Conservation (phyloP, 768 basidiomycete species). For the Fistulinella prunicolor region DNA sequence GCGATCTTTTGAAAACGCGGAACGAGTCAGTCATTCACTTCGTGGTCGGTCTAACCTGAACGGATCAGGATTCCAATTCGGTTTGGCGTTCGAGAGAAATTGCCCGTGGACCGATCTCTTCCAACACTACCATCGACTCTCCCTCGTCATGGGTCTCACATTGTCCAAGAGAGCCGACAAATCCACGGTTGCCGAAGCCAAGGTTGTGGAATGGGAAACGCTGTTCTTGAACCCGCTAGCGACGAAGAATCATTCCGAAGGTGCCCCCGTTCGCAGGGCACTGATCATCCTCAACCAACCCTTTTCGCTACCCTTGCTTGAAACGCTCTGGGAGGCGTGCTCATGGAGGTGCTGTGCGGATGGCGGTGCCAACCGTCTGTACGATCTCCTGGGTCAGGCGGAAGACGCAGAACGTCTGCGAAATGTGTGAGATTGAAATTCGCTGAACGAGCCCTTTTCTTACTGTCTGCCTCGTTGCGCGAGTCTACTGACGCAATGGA, state of each 20-base stretch:
- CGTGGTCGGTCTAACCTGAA: too few relatives aligned
- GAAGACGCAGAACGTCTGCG: conserved; percentile 9
- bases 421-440: conserved; percentile 15
- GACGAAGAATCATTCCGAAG: background rate
- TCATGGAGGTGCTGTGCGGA: conserved; percentile 74
- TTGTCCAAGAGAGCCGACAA: background rate
- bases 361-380: conserved; percentile 83
- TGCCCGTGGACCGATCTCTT: too few relatives aligned
- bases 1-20: too few relatives aligned
- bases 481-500: background rate
- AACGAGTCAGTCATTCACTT: too few relatives aligned
- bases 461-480: background rate
- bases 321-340: conserved; percentile 53
- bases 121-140: too few relatives aligned
- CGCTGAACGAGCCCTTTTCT: background rate
- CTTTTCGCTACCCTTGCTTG: conserved; percentile 62
- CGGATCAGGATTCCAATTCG: too few relatives aligned
- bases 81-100: too few relatives aligned
- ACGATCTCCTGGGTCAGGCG: conserved; percentile 45
- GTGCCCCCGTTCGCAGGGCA: conserved; percentile 38
- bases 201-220: conserved; percentile 22
- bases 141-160: too few relatives aligned
- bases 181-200: conserved; percentile 4
- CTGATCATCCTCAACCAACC: conserved; percentile 92
- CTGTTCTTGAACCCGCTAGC: conserved; percentile 23